Evolutionary conservation across 495 filamentous ascomycete genomes (phyloP).

Genomic region (Aspergillus incahuasiensis): DNA sequence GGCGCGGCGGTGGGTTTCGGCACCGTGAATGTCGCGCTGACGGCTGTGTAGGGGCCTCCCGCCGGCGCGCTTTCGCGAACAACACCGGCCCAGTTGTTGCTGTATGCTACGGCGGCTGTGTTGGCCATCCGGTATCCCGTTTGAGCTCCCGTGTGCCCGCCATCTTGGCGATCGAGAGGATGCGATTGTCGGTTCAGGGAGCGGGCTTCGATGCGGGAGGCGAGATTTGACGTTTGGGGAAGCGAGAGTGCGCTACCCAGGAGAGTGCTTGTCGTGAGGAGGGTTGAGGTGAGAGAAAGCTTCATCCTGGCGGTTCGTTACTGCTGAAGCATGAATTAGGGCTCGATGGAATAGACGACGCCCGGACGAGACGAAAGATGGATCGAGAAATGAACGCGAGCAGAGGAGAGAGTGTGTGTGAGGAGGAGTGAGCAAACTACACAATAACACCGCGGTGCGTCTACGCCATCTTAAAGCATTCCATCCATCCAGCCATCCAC

Average conservation of each 20-base stretch:
- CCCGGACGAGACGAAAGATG: not conserved
- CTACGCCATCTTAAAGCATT: not conserved
- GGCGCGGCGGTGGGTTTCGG: constrained; percentile 43
- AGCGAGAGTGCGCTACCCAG: constrained; percentile 24
- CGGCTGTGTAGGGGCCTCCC: constrained; percentile 44
- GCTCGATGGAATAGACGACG: not conserved
- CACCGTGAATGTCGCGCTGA: constrained; percentile 52
- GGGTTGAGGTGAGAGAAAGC: not conserved
- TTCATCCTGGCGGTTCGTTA: not conserved
- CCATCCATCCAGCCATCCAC: not conserved
- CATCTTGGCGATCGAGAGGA: constrained; percentile 15
- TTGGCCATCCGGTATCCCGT: constrained; percentile 18
- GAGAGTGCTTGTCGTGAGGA: constrained; percentile 22
- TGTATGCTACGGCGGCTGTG: constrained; percentile 39
- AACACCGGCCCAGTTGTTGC: constrained; percentile 58
- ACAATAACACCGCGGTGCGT: not conserved
- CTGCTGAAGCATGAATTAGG: not conserved
- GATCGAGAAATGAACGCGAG: not conserved
- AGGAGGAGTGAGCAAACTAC: not conserved
- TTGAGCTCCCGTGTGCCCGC: constrained; percentile 13
- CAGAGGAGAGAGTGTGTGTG: not conserved
- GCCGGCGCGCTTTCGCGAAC: constrained; percentile 43
- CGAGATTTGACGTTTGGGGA: constrained; percentile 4
- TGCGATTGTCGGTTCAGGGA: constrained; percentile 24
- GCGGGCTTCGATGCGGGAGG: constrained; percentile 22